Evolutionary conservation across 805 yeast genomes (phyloP).

Genomic region (Candida qinlingensis): DNA sequence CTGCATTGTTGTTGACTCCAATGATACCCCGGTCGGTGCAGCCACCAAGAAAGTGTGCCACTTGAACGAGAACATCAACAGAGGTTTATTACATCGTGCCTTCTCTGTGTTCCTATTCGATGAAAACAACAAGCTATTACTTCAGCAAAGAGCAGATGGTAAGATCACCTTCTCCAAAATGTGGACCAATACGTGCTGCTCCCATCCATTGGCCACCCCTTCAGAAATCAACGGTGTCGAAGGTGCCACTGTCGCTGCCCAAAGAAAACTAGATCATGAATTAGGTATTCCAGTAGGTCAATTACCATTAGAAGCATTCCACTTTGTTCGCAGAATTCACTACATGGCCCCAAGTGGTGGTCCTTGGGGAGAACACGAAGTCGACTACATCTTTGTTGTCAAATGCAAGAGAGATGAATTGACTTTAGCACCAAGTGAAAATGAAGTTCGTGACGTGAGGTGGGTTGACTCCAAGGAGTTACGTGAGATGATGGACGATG

Average conservation of each 20-base stretch:
- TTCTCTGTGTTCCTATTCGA: constrained; percentile 93
- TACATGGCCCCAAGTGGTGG: constrained; percentile 82
- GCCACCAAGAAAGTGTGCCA: constrained; percentile 91
- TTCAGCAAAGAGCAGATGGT: constrained; percentile 95
- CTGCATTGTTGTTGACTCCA: constrained; percentile 86
- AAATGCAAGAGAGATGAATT: constrained; percentile 39
- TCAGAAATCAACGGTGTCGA: constrained; percentile 63
- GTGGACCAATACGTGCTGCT: constrained; percentile 99
- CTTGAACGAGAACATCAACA: constrained; percentile 78
- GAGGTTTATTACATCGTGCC: constrained; percentile 90
- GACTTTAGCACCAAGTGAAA: constrained; percentile 52
- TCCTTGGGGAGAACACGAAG: constrained; percentile 96
- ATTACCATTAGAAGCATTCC: constrained; percentile 60
- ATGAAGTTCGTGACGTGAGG: constrained; percentile 78
- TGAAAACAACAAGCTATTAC: constrained; percentile 63
- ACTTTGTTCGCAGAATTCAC: constrained; percentile 89
- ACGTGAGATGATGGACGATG: constrained; percentile 69
- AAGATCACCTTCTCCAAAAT: constrained; percentile 93
- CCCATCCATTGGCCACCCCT: constrained; percentile 87
- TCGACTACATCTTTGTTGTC: constrained; percentile 87
- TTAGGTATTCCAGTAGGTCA: constrained; percentile 69
- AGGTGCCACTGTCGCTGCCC: constrained; percentile 87
- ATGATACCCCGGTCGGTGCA: constrained; percentile 86
- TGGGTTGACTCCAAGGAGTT: constrained; percentile 70
- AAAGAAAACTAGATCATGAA: constrained; percentile 89